phyloP scores from a whole-genome alignment of 495 filamentous ascomycete species.

The Oidiodendron maius region DNA sequence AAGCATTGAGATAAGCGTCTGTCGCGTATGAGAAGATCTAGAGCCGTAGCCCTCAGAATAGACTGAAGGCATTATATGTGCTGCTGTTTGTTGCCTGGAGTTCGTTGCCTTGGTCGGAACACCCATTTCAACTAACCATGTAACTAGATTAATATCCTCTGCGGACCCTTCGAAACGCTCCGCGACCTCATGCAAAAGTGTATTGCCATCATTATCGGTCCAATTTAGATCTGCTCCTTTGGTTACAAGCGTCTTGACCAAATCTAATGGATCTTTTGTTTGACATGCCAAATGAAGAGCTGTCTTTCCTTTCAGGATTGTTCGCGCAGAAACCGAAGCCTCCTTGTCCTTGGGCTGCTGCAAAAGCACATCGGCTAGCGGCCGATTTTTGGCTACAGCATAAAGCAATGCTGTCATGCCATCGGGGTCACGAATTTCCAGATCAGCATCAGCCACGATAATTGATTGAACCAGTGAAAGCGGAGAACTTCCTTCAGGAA shows the following conservation, averaged over 20 bases:
- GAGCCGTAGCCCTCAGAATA: not conserved
- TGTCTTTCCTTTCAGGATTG: not conserved
- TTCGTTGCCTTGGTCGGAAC: slow-evolving; percentile 17
- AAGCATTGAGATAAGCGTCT: no score
- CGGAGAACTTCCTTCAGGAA: not conserved
- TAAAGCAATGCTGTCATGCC: slow-evolving; percentile 14
- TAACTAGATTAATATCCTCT: not conserved
- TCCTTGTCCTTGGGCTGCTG: not conserved
- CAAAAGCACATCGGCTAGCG: not conserved
- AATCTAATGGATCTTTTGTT: no score
- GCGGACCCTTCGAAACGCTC: not conserved
- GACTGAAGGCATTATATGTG: slow-evolving; percentile 7
- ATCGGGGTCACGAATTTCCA: slow-evolving; percentile 18
- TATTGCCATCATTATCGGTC: slow-evolving; percentile 8
- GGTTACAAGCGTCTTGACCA: not conserved
- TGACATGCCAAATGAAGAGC: not conserved
- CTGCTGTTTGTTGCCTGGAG: slow-evolving; percentile 20
- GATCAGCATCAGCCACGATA: slow-evolving; percentile 15
- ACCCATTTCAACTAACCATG: slow-evolving; percentile 3
- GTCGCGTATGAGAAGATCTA: no score
- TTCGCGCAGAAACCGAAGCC: not conserved
- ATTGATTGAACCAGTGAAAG: slow-evolving; percentile 6
- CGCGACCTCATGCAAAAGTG: slow-evolving; percentile 7
- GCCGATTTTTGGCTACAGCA: not conserved
- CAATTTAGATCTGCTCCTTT: slow-evolving; percentile 8